Evolutionary conservation across 148 eudicot genomes (phyloP).

Genomic region (Dysphania ambrosioides): DNA sequence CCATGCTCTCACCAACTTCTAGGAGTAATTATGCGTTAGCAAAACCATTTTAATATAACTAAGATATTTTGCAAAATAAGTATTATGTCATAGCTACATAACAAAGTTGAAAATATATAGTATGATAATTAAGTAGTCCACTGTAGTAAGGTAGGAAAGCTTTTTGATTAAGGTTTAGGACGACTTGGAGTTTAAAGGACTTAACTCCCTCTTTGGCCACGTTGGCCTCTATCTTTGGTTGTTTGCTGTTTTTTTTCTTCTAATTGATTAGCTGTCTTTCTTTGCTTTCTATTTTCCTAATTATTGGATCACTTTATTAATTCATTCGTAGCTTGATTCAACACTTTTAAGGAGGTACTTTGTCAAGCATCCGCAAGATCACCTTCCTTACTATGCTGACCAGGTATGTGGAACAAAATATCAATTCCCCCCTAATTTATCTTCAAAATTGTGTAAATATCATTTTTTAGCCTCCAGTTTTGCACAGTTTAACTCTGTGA

Average conservation of each 20-base stretch:
- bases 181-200: too few species aligned
- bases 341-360: constrained; percentile 64
- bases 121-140: neutral
- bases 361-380: constrained; percentile 50
- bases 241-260: neutral
- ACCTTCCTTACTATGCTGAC: constrained; percentile 75
- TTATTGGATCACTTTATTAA: neutral
- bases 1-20: neutral
- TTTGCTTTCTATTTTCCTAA: neutral
- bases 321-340: constrained; percentile 53
- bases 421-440: too few species aligned
- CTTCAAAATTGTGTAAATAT: too few species aligned
- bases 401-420: too few species aligned
- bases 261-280: neutral
- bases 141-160: neutral
- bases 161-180: neutral
- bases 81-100: neutral
- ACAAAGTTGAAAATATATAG: too few species aligned
- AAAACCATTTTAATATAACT: too few species aligned
- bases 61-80: too few species aligned
- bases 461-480: too few species aligned
- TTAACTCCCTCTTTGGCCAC: too few species aligned
- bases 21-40: too few species aligned
- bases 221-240: too few species aligned
- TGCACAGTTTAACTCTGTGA: too few species aligned